These are phyloP conservation scores for Neocatenulostroma microsporum DNA, from an alignment of 2,329 filamentous ascomycete genomes.

Conservation along the genomic window DNA sequence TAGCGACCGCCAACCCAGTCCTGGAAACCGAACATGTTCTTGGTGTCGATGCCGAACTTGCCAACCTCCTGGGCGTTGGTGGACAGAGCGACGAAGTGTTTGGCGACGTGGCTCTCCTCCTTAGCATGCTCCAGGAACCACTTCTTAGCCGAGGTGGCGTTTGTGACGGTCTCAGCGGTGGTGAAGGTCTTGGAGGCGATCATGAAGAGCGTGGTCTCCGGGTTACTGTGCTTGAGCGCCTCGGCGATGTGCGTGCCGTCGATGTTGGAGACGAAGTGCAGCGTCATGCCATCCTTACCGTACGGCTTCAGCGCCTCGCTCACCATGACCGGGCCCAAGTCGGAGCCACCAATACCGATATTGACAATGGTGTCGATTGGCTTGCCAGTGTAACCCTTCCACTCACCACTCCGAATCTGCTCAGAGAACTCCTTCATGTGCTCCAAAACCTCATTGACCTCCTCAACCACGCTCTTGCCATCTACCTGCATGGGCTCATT, in stretches of 20 bases:
- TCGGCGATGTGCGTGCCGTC: slow-evolving; percentile 97
- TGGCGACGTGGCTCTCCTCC: slow-evolving; percentile 70
- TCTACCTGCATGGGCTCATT: slow-evolving; percentile 78
- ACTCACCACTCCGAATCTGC: slow-evolving; percentile 85
- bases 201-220: slow-evolving; percentile 97
- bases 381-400: slow-evolving; percentile 97
- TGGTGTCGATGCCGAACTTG: slow-evolving; percentile 97
- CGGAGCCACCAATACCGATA: slow-evolving; percentile 94
- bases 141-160: slow-evolving; percentile 91
- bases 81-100: slow-evolving; percentile 97
- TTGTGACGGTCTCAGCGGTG: slow-evolving; percentile 92
- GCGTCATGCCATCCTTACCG: slow-evolving; percentile 71
- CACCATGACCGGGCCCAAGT: slow-evolving; percentile 98
- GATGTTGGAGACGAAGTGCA: slow-evolving; percentile 99
- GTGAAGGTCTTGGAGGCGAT: slow-evolving; percentile 99
- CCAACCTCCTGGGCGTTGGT: slow-evolving; percentile 93
- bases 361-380: slow-evolving; percentile 95
- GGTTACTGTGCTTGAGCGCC: slow-evolving; percentile 78
- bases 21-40: slow-evolving; percentile 99
- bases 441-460: slow-evolving; percentile 79
- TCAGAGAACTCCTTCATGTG: slow-evolving; percentile 99
- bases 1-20: slow-evolving; percentile 98
- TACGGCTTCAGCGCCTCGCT: slow-evolving; percentile 96
- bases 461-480: slow-evolving; percentile 87
- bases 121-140: slow-evolving; percentile 90